Percentiles rank a stretch among this genome's conserved stretches.
Evolutionary conservation across 768 basidiomycete genomes (phyloP).

Genomic region (Podaxis rugospora): DNA sequence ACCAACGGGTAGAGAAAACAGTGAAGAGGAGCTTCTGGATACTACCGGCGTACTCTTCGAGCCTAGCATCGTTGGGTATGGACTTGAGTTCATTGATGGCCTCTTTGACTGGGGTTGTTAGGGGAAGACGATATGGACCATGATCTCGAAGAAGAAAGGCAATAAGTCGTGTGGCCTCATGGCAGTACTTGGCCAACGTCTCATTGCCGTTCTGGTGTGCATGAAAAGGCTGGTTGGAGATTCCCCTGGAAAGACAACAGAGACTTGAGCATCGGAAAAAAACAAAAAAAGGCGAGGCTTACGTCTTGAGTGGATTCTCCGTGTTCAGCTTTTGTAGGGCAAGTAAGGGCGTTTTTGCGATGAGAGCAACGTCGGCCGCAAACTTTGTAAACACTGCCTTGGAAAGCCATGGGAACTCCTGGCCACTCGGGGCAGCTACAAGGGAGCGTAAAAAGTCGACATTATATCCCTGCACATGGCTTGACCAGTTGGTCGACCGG

Average conservation of each 20-base stretch:
- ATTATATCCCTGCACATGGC: neutral
- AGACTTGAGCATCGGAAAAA: neutral
- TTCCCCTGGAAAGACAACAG: neutral
- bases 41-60: neutral
- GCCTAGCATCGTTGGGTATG: neutral
- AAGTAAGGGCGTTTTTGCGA: conserved; percentile 12
- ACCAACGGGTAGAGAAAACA: neutral
- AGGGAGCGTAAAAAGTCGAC: neutral
- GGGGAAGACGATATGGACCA: neutral
- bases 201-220: neutral
- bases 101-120: neutral
- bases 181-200: neutral
- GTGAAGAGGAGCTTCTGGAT: neutral
- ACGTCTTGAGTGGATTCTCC: conserved; percentile 13
- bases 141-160: neutral
- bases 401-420: conserved; percentile 7
- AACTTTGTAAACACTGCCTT: conserved; percentile 2
- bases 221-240: neutral
- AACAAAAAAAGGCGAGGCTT: neutral
- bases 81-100: neutral
- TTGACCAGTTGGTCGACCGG: conserved; percentile 8
- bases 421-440: neutral
- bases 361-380: neutral
- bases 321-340: conserved; percentile 15
- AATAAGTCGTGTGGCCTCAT: neutral